Conservation (phyloP, 129 eudicot species). For the Centaurea solstitialis region DNA sequence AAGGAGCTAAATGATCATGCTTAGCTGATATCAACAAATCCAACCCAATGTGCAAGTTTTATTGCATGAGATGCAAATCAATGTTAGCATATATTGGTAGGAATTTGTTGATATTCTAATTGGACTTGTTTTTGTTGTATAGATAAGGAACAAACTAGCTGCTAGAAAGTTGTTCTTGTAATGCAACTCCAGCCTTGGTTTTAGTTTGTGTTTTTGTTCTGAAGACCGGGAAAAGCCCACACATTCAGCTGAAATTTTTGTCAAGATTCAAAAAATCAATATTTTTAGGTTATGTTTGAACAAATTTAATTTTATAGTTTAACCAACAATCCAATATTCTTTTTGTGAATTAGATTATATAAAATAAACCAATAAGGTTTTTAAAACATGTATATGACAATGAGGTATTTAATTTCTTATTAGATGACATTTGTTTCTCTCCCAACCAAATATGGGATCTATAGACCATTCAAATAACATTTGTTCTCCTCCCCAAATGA, state of each 20-base stretch:
- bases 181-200: background rate
- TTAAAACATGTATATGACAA: too few species aligned
- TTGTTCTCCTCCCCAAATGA: too few species aligned
- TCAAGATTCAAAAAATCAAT: background rate
- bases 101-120: background rate
- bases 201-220: background rate
- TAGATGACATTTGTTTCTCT: too few species aligned
- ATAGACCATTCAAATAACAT: too few species aligned
- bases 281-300: background rate
- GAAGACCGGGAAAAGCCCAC: background rate
- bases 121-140: background rate
- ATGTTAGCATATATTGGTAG: background rate
- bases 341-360: background rate
- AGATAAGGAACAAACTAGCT: background rate
- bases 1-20: background rate
- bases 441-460: too few species aligned
- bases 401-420: too few species aligned
- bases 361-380: background rate
- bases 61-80: background rate
- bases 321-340: background rate
- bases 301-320: background rate
- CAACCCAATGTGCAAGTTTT: background rate
- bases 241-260: too few species aligned
- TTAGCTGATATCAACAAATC: background rate
- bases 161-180: conserved; percentile 6